Conservation (phyloP, 2,329 filamentous ascomycete genomes). For the Metarhizium rileyi region DNA sequence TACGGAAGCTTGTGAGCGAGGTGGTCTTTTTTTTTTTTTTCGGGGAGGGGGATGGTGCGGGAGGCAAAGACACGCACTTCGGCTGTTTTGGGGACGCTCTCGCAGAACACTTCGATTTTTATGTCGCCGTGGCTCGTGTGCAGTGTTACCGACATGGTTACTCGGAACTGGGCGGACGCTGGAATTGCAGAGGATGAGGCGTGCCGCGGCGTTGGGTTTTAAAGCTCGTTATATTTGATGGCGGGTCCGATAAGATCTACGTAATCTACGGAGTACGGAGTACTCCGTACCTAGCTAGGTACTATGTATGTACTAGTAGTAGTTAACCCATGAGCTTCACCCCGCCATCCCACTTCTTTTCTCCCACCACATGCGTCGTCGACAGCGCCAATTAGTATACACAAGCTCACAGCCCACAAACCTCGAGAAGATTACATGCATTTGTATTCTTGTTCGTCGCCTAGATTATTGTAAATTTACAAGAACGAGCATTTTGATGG, state of each 20-base stretch:
- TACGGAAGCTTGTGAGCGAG: neutral
- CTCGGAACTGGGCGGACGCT: neutral
- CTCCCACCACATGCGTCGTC: no score
- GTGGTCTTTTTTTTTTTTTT: neutral
- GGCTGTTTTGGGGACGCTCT: constrained; percentile 84
- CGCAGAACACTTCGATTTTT: constrained; percentile 94
- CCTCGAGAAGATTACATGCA: no score
- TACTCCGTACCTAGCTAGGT: no score
- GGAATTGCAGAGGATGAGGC: no score
- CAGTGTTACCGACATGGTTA: constrained; percentile 56
- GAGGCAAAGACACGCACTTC: constrained; percentile 44
- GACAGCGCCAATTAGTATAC: no score
- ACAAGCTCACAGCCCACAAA: no score
- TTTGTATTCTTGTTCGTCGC: neutral
- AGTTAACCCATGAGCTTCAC: neutral
- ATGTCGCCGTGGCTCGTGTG: constrained; percentile 85
- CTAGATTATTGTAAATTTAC: neutral
- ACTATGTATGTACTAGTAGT: no score
- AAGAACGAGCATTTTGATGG: neutral
- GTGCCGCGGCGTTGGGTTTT: no score
- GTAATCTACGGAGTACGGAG: no score
- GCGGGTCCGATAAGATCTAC: no score
- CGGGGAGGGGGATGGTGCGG: neutral
- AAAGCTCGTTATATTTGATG: no score
- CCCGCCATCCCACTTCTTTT: neutral